Percentiles rank a stretch among this genome's conserved stretches.
These are phyloP conservation scores for Parsonsia alboflavescens DNA, from an alignment of 257 asterid species.

Conservation along the genomic window DNA sequence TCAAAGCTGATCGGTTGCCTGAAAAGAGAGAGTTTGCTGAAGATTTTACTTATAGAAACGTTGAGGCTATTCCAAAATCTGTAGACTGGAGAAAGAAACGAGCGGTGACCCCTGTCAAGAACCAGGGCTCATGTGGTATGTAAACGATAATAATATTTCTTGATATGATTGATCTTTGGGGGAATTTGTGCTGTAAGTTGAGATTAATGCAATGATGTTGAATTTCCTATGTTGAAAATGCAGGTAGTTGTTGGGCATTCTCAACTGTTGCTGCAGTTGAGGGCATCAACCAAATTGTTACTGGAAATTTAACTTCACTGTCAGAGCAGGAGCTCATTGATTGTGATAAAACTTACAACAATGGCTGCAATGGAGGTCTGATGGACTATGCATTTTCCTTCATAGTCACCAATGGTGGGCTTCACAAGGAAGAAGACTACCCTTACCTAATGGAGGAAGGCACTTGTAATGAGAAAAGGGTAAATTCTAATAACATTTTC, in stretches of 20 bases:
- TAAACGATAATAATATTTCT: background rate
- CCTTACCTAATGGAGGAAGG: constrained; percentile 78
- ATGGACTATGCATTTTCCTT: constrained; percentile 64
- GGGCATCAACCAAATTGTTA: constrained; percentile 65
- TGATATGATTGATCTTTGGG: background rate
- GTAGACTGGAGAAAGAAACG: constrained; percentile 70
- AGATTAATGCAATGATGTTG: background rate
- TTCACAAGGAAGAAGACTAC: constrained; percentile 66
- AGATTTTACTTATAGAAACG: constrained; percentile 34
- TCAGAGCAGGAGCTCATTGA: constrained; percentile 73
- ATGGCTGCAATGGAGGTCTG: constrained; percentile 72
- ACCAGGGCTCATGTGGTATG: constrained; percentile 48
- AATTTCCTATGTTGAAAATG: background rate
- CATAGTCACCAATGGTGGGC: constrained; percentile 55
- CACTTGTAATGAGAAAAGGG: constrained; percentile 60
- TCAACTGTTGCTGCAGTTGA: constrained; percentile 78
- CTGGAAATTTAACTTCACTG: constrained; percentile 54
- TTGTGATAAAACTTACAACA: constrained; percentile 57
- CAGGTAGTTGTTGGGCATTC: constrained; percentile 89
- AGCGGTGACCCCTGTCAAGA: constrained; percentile 59
- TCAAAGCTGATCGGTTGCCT: constrained; percentile 27
- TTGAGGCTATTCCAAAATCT: constrained; percentile 41
- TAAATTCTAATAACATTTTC: constrained; percentile 13
- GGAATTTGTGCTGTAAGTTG: background rate
- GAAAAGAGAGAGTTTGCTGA: constrained; percentile 22